These are phyloP conservation scores for Trypanosoma cruzi DNA, from an alignment of 208 protist genomes.

Conservation along the genomic window DNA sequence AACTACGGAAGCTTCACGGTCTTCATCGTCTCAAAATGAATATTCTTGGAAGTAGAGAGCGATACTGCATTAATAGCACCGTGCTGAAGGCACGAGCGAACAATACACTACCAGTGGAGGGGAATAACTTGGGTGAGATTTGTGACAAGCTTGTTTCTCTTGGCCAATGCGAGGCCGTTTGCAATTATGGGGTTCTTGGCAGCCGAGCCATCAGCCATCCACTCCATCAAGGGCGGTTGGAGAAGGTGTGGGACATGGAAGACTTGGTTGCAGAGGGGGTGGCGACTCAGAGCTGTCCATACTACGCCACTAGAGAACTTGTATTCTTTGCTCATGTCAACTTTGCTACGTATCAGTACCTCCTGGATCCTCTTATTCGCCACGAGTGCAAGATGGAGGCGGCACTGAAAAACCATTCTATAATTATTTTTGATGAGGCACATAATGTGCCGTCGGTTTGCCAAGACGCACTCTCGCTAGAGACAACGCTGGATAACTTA, in stretches of 20 bases:
- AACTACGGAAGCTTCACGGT: slow-evolving; percentile 90
- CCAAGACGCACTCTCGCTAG: slow-evolving; percentile 65
- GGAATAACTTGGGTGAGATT: slow-evolving; percentile 85
- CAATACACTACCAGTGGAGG: slow-evolving; percentile 56
- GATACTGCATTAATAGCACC: slow-evolving; percentile 94
- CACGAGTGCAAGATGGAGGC: slow-evolving; percentile 79
- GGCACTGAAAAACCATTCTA: slow-evolving; percentile 64
- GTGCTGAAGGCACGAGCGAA: slow-evolving; percentile 46
- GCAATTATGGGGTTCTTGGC: slow-evolving; percentile 56
- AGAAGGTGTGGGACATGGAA: slow-evolving; percentile 90
- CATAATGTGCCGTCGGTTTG: slow-evolving; percentile 93
- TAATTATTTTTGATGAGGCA: slow-evolving; percentile 97
- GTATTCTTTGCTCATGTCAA: slow-evolving; percentile 90
- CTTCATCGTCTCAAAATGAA: slow-evolving; percentile 71
- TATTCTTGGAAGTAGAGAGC: slow-evolving; percentile 94
- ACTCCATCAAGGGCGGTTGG: slow-evolving; percentile 26
- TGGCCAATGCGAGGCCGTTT: slow-evolving; percentile 61
- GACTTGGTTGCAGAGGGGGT: slow-evolving; percentile 87
- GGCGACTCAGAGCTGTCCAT: slow-evolving; percentile 89
- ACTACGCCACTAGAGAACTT: slow-evolving; percentile 91
- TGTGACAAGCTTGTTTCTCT: slow-evolving; percentile 84
- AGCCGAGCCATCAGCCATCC: slow-evolving; percentile 48
- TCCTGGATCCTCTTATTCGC: slow-evolving; percentile 95
- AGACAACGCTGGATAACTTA: slow-evolving; percentile 37
- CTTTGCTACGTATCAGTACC: slow-evolving; percentile 98